Evolutionary conservation across 2,329 filamentous ascomycete genomes (phyloP).

Genomic region (Fusarium sp.): DNA sequence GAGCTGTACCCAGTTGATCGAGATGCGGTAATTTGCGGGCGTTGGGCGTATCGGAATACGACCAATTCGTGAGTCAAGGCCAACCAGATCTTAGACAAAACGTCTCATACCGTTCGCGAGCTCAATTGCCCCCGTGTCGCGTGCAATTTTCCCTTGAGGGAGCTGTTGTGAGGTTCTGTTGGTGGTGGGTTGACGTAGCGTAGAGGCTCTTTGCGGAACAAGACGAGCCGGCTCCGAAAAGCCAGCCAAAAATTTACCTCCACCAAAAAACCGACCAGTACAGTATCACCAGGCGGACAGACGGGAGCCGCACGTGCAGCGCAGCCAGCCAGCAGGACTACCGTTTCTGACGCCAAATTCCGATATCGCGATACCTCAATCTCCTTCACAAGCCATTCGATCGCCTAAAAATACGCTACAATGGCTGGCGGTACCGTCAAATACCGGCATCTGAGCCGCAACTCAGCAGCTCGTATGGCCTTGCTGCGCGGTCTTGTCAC

Average conservation of each 20-base stretch:
- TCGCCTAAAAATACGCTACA: slow-evolving; percentile 34
- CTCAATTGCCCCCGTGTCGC: slow-evolving; percentile 40
- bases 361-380: not conserved
- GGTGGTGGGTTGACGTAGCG: slow-evolving; percentile 45
- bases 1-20: slow-evolving; percentile 40
- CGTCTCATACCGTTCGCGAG: slow-evolving; percentile 48
- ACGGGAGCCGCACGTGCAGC: slow-evolving; percentile 24
- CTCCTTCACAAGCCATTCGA: not conserved
- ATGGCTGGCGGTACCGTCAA: slow-evolving; percentile 91
- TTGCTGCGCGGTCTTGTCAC: slow-evolving; percentile 96
- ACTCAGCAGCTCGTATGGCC: slow-evolving; percentile 87
- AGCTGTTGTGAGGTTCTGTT: slow-evolving; percentile 37
- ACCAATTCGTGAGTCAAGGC: slow-evolving; percentile 33
- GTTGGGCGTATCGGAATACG: slow-evolving; percentile 26
- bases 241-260: slow-evolving; percentile 48
- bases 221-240: slow-evolving; percentile 46
- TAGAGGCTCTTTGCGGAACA: slow-evolving; percentile 37
- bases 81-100: slow-evolving; percentile 38
- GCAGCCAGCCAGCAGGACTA: slow-evolving; percentile 8
- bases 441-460: slow-evolving; percentile 87
- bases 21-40: slow-evolving; percentile 46
- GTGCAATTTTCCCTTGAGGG: slow-evolving; percentile 21
- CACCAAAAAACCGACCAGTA: slow-evolving; percentile 38
- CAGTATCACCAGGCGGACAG: slow-evolving; percentile 15
- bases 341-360: not conserved